These are phyloP conservation scores for Naganishia onofrii DNA, from an alignment of 768 basidiomycete species.

Conservation along the genomic window DNA sequence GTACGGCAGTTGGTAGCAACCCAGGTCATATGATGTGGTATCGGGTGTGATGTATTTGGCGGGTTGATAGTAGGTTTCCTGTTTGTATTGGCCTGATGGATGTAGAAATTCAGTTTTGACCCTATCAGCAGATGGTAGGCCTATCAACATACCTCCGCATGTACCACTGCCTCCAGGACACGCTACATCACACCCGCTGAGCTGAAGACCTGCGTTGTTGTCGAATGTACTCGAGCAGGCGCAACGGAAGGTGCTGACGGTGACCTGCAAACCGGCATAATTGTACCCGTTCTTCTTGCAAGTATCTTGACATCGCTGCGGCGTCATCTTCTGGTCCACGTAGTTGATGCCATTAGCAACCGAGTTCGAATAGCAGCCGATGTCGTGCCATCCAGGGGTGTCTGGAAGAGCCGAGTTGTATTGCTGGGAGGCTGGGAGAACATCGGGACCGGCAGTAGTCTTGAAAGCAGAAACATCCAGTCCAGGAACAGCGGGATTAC, in stretches of 20 bases:
- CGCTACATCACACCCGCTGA: conserved; percentile 27
- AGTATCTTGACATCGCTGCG: conserved; percentile 30
- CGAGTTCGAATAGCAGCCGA: conserved; percentile 36
- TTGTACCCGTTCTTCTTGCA: conserved; percentile 30
- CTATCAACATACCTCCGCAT: conserved; percentile 34
- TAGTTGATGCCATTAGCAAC: conserved; percentile 29
- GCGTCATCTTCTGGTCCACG: conserved; percentile 32
- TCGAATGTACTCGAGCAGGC: conserved; percentile 1
- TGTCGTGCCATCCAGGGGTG: conserved; percentile 39
- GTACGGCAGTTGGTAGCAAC: conserved; percentile 19
- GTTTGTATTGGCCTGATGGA: neutral
- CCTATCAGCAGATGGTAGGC: conserved; percentile 24
- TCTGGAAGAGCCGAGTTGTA: conserved; percentile 35
- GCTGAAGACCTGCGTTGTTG: conserved; percentile 2
- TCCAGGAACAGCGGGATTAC: conserved; percentile 19
- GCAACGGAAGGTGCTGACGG: neutral
- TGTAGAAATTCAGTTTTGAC: neutral
- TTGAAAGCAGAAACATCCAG: conserved; percentile 19
- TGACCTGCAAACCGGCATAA: conserved; percentile 31
- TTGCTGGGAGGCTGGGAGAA: conserved; percentile 33
- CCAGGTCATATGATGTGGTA: conserved; percentile 1
- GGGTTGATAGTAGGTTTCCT: conserved; percentile 1
- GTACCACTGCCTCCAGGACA: conserved; percentile 30
- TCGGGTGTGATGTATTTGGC: conserved; percentile 4
- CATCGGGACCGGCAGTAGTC: conserved; percentile 13